Base-by-base conservation (phyloP, 2,329 filamentous ascomycete genomes). In the Diaporthe capsici region DNA sequence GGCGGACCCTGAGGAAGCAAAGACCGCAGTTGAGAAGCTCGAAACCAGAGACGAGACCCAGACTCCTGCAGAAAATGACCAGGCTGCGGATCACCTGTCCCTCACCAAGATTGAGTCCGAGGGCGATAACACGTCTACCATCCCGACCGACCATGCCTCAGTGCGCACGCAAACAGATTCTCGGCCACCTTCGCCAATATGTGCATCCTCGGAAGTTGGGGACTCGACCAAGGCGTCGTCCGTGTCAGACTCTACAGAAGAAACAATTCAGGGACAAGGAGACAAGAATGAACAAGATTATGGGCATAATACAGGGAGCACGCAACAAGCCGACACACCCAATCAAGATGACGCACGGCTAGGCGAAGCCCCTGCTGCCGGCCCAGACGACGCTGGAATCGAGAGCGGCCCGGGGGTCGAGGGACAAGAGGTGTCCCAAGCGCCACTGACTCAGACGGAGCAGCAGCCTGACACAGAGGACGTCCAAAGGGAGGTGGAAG, bases 181-280 rank as follows among this genome's bases (percentile, higher is more conserved):
- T 2, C 89, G 89, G 71, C 90, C 91, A 6, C 82, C 88, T 15
- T 92, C 91, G 20, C 90, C 91, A 0, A 81, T 88, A 31, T 86
- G 87, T 60, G 84, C 84, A 28, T 86, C 86, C 22, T 92, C 90
- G 8, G 90, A 92, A 75, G 84, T 88, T 53, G 89, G 87, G 20
- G 87, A 89, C 68, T 92, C 91, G 3, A 93, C 91, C 9, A 90
- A 90, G 78, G 91, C 91, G 5, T 93, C 91, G 0, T 93, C 91
- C 0, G 81, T 93, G 13, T 92, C 91, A 8, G 91, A 92, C 76
- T 90, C 89, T 2, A 92, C 91, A 2, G 89, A 92, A 75, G 90
- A 91, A 80, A 92, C 90, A 6, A 82, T 90, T 2, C 85, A 87
- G 60, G 84, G 83, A 17, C 76, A 77, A 9, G 85, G 86, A 61